Conservation (phyloP, 2,329 filamentous ascomycete species). For the Domatiomyces globalis region DNA sequence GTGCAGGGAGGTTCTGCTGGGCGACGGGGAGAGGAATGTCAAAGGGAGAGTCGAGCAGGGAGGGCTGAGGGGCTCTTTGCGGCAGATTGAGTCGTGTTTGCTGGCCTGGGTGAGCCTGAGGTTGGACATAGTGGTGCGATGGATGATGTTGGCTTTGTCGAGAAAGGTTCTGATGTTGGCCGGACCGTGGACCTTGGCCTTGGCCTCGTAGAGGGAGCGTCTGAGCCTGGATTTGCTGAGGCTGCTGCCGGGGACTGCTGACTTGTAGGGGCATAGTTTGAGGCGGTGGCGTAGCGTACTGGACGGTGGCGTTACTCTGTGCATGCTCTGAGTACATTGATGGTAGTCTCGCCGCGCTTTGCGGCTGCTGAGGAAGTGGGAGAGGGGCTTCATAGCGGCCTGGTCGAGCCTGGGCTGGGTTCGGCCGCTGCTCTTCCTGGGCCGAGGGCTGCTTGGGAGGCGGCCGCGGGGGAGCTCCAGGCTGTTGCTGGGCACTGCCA, state of each 20-base stretch:
- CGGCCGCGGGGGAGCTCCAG: not conserved
- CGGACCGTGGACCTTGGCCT: not conserved
- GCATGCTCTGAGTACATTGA: conserved; percentile 2
- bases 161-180: conserved; percentile 6
- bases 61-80: conserved; percentile 28
- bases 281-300: conserved; percentile 6
- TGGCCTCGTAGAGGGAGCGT: conserved; percentile 11
- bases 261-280: conserved; percentile 22
- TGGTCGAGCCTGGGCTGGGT: conserved; percentile 1
- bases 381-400: conserved; percentile 18
- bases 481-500: conserved; percentile 30
- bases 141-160: conserved; percentile 13
- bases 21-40: conserved; percentile 40
- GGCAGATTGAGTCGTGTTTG: conserved; percentile 11
- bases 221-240: conserved; percentile 11
- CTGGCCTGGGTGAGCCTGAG: conserved; percentile 15
- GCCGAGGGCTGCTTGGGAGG: not conserved
- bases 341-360: conserved; percentile 1
- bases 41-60: conserved; percentile 51
- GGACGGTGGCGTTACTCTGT: not conserved
- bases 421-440: not conserved
- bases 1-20: conserved; percentile 45
- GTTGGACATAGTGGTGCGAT: conserved; percentile 4
- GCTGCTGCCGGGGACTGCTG: conserved; percentile 16
- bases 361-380: conserved; percentile 10